Base-by-base conservation (phyloP, 2,329 filamentous ascomycete species). In the Rasamsonia emersonii region DNA sequence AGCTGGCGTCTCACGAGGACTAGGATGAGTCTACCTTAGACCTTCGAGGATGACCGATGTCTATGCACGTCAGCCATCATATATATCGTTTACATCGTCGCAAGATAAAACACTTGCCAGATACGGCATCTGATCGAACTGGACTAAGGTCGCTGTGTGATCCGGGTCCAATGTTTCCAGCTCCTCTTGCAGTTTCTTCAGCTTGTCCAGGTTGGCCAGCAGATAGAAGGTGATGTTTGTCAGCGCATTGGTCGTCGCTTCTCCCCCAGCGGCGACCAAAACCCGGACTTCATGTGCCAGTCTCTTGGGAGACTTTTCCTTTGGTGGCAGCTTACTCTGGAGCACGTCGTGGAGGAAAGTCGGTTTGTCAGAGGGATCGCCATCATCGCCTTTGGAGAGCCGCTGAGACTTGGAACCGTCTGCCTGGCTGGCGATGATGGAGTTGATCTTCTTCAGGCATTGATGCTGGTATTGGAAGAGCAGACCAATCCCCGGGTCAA, bases 301-400 rank as follows among this genome's bases (percentile, higher is more conserved):
- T 4, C 56, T 45, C 6, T 43, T 33, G 4, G 45, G 46, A 1
- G 52, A 47, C 37, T 65, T 65, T 33, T 62, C 58, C 10, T 47
- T 38, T 1, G 35, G 26, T 1, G 57, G 49, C 7, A 56, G 27
- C 6, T 43, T 35, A 30, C 46, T 49, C 20, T 43, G 31, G 2
- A 51, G 38, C 1, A 59, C 35, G 18, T 53, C 51, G 9, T 55
- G 45, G 32, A 59, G 58, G n/a, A 55, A 39, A 10, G 45, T 54
- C 13, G 36, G 26, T 16, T 36, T 26, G 15, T 24, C 9, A 11
- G 11, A 9, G 9, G 20, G 14, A 7, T 15, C 7, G 11, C 24
- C 21, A 4, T 20, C 23, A 3, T 38, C 29, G 17, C 37, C 30
- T 1, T 25, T 27, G n/a, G n/a, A n/a, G n/a, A n/a, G n/a, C n/a